Evolutionary conservation across 1,284 basidiomycete species (phyloP), one percentile per base, ranked within the genome.

Genomic region (Veloboletus limbatus): DNA sequence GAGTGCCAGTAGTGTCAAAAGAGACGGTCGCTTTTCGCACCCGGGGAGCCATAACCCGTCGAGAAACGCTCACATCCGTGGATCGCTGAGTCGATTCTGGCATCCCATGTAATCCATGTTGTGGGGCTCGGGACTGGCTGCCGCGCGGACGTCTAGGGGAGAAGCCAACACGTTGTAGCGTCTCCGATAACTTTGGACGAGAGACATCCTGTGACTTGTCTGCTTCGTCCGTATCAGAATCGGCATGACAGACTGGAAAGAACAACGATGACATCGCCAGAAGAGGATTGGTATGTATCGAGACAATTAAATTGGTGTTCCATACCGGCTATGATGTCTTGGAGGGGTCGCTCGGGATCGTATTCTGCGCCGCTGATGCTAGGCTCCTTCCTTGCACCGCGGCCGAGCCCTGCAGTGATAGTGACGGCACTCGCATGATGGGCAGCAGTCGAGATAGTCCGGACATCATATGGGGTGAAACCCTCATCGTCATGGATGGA

Each of bases 351-450:
- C 40, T 94, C 91, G 2, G 91, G 90, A 62, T 94, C 91, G 55
- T 89, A 94, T 61, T 94, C 91, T 33, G 82, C 85, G 21, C 81
- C 85, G 58, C 82, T 87, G 30, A 85, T 62, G 55, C 80, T 85
- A 27, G 75, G 64, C 52, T 77, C 82, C 47, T 81, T 69, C 49
- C 74, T 66, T 18, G 64, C 64, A 6, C 68, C 70, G 17, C 81
- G 69, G 4, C 69, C 69, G 3, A 94, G 75, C 0, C 92, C 92
- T 3, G 89, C 88, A 47, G 78, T 88, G n/a, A 95, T 74, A 0
- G 92, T 94, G 38, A 93, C 73, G 0, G 80, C 88, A 53, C 86
- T 90, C 21, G 88, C 89, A 66, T 95, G 92, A 65, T 95, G 92
- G 3, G 82, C 88, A 10, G 81, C 81, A 0, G 91, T 93, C 0